Conservation (phyloP, 2,329 filamentous ascomycete genomes). For the Aspergillus sp. region DNA sequence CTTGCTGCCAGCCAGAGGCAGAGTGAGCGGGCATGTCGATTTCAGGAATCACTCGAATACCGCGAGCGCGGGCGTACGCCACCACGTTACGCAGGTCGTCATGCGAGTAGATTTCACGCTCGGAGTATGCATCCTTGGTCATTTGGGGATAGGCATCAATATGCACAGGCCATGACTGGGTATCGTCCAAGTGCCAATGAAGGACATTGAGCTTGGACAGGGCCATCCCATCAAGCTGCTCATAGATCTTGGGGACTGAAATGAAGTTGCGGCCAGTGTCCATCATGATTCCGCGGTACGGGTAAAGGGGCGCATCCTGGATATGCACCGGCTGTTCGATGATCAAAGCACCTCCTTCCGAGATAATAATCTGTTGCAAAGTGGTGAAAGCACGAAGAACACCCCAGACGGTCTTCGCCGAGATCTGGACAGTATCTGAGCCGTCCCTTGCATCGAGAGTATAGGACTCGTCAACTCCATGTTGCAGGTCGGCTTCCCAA, state of each 20-base stretch:
- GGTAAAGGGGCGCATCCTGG: conserved; percentile 56
- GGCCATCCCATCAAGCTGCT: conserved; percentile 60
- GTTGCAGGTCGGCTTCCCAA: conserved; percentile 54
- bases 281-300: conserved; percentile 60
- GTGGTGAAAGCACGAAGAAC: conserved; percentile 62
- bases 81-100: conserved; percentile 51
- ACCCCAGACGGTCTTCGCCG: conserved; percentile 58
- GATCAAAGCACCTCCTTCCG: conserved; percentile 51
- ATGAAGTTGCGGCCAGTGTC: conserved; percentile 62
- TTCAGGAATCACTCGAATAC: conserved; percentile 64
- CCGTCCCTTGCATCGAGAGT: conserved; percentile 49
- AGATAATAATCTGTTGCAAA: conserved; percentile 61
- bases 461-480: conserved; percentile 63
- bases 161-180: conserved; percentile 61
- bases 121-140: conserved; percentile 59
- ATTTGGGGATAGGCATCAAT: conserved; percentile 57
- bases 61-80: conserved; percentile 57
- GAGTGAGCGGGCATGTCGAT: conserved; percentile 67
- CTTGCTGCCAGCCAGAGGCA: conserved; percentile 59
- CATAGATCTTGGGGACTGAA: conserved; percentile 54
- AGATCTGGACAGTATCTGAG: conserved; percentile 51
- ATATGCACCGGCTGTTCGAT: conserved; percentile 60
- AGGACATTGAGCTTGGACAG: conserved; percentile 62
- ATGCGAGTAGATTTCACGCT: conserved; percentile 52
- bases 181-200: conserved; percentile 62